Percentiles rank a stretch among this genome's conserved stretches.
Conservation (phyloP, 257 asterid species). For the Anisodus acutangulus region DNA sequence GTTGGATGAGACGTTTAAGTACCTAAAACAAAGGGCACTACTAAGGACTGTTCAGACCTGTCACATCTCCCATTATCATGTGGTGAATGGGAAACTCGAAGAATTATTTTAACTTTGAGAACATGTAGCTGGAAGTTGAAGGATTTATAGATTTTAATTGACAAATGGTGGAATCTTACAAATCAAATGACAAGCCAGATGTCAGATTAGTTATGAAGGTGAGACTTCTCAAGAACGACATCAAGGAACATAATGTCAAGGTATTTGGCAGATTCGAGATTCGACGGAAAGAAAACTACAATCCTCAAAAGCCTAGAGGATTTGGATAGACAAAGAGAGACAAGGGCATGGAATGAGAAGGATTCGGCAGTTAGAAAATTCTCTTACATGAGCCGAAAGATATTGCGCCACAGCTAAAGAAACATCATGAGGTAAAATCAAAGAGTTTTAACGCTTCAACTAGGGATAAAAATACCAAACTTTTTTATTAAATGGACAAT, state of each 20-base stretch:
- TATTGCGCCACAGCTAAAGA: background rate
- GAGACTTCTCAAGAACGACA: background rate
- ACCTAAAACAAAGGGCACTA: background rate
- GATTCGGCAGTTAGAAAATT: background rate
- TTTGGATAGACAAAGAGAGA: constrained; percentile 7
- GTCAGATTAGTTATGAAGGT: background rate
- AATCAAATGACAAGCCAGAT: background rate
- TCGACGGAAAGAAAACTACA: background rate
- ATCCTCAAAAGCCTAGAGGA: background rate
- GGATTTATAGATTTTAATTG: background rate
- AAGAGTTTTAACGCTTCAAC: background rate
- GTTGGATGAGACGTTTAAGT: too few species aligned
- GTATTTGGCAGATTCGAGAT: background rate
- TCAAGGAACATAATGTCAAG: background rate
- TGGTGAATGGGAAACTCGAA: background rate
- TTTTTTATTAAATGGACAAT: background rate
- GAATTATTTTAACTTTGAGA: background rate
- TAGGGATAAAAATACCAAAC: background rate
- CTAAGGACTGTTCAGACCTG: background rate
- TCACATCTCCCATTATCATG: background rate
- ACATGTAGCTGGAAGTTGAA: background rate
- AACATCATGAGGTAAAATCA: background rate
- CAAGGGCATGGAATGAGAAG: background rate
- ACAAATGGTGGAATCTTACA: background rate
- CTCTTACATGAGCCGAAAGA: background rate